Conservation (phyloP, 1,284 basidiomycete genomes). For the Ustilago sp. region DNA sequence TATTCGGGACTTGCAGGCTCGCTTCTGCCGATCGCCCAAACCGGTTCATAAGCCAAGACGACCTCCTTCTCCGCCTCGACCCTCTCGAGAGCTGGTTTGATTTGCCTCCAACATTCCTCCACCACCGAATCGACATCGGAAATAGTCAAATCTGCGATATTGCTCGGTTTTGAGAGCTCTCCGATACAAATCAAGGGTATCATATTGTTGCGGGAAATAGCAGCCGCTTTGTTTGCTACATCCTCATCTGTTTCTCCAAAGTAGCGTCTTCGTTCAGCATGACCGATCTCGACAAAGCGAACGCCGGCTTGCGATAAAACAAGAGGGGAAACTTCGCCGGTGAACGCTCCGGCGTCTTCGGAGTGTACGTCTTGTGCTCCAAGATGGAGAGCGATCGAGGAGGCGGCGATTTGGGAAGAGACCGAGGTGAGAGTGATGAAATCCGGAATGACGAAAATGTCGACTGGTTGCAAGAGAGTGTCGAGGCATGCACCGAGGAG, state of each 20-base stretch:
- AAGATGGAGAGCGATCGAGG: slow-evolving; percentile 32
- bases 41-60: slow-evolving; percentile 64
- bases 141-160: slow-evolving; percentile 26
- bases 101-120: slow-evolving; percentile 62
- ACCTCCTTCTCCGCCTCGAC: slow-evolving; percentile 35
- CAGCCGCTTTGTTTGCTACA: slow-evolving; percentile 57
- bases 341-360: slow-evolving; percentile 59
- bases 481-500: slow-evolving; percentile 19
- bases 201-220: slow-evolving; percentile 50
- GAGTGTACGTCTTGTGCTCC: slow-evolving; percentile 62
- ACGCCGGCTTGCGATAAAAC: slow-evolving; percentile 59
- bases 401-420: slow-evolving; percentile 21
- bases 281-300: slow-evolving; percentile 63
- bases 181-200: slow-evolving; percentile 64
- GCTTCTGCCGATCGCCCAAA: slow-evolving; percentile 64
- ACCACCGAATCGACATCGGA: slow-evolving; percentile 45
- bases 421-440: slow-evolving; percentile 57
- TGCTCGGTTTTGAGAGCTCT: slow-evolving; percentile 46
- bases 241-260: slow-evolving; percentile 63
- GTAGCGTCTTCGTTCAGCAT: slow-evolving; percentile 59
- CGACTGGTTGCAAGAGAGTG: slow-evolving; percentile 23
- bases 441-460: slow-evolving; percentile 65
- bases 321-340: slow-evolving; percentile 62
- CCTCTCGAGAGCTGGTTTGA: slow-evolving; percentile 46
- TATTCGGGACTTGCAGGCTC: slow-evolving; percentile 60